Evolutionary conservation across 2,329 filamentous ascomycete species (phyloP).

Genomic region (Aspergillus luchuensis): DNA sequence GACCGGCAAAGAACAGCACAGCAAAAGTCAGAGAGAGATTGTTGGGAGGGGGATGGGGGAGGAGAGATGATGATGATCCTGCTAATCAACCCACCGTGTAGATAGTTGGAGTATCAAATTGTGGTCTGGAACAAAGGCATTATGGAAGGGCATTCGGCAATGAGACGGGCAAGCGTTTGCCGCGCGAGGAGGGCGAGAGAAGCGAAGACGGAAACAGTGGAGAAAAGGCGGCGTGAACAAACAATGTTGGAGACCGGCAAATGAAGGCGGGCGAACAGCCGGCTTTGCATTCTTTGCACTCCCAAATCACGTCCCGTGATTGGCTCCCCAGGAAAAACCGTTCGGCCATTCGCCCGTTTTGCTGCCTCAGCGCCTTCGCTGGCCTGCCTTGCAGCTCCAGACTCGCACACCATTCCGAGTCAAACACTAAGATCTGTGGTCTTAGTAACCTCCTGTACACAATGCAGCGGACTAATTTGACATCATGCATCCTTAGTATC

Average conservation of each 20-base stretch:
- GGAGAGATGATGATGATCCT: no score
- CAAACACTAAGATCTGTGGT: no score
- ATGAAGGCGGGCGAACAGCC: not conserved
- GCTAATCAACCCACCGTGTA: no score
- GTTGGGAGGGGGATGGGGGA: no score
- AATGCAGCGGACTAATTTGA: no score
- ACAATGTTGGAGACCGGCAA: not conserved
- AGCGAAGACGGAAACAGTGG: not conserved
- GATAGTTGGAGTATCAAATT: no score
- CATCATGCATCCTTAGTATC: not conserved
- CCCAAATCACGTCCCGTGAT: not conserved
- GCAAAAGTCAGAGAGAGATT: no score
- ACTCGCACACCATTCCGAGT: no score
- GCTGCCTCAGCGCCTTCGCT: not conserved
- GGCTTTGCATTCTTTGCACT: not conserved
- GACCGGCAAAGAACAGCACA: no score
- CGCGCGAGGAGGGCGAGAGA: not conserved
- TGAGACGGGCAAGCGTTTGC: not conserved
- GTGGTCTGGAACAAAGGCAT: no score
- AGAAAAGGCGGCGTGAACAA: not conserved
- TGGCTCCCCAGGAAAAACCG: not conserved
- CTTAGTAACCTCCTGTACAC: not conserved
- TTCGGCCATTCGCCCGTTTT: not conserved
- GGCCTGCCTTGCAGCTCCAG: not conserved
- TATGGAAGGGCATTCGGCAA: not conserved